Conservation (phyloP, 2,329 filamentous ascomycete species). For the Fusarium fracticaudum region DNA sequence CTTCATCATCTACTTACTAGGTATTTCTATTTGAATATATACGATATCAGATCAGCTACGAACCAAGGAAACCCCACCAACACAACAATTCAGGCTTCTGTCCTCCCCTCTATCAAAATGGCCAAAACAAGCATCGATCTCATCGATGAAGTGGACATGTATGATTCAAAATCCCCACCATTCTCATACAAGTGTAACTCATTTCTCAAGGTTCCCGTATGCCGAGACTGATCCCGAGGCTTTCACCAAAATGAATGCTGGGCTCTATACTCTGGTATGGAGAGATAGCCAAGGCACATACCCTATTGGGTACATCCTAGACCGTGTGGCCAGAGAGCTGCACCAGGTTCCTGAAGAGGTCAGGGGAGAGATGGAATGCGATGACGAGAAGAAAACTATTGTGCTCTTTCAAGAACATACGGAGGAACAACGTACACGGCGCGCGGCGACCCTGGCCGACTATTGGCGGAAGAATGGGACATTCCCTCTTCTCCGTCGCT, state of each 20-base stretch:
- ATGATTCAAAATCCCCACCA: background rate
- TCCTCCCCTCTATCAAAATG: conserved; percentile 20
- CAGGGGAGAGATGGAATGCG: conserved; percentile 68
- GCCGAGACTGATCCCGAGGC: conserved; percentile 66
- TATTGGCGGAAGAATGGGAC: conserved; percentile 75
- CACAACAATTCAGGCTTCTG: background rate
- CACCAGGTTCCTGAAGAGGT: conserved; percentile 57
- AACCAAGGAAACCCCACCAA: background rate
- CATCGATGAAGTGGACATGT: conserved; percentile 40
- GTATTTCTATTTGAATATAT: background rate
- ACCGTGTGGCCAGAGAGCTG: conserved; percentile 60
- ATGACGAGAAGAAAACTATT: conserved; percentile 69
- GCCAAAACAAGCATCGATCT: conserved; percentile 41
- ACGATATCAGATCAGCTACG: background rate
- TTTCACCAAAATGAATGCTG: conserved; percentile 65
- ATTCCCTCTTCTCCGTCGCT: conserved; percentile 80
- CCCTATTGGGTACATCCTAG: conserved; percentile 70
- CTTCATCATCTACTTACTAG: background rate
- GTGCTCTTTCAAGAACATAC: conserved; percentile 68
- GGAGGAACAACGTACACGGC: conserved; percentile 69
- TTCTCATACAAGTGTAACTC: background rate
- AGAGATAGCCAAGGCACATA: conserved; percentile 70
- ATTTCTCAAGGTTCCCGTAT: conserved; percentile 76
- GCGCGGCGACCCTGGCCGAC: conserved; percentile 64
- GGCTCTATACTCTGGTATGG: conserved; percentile 74